Evolutionary conservation across 306 rosid genomes (phyloP), one percentile per base, ranked within the genome.

Genomic region (Lathyrus aphaca): DNA sequence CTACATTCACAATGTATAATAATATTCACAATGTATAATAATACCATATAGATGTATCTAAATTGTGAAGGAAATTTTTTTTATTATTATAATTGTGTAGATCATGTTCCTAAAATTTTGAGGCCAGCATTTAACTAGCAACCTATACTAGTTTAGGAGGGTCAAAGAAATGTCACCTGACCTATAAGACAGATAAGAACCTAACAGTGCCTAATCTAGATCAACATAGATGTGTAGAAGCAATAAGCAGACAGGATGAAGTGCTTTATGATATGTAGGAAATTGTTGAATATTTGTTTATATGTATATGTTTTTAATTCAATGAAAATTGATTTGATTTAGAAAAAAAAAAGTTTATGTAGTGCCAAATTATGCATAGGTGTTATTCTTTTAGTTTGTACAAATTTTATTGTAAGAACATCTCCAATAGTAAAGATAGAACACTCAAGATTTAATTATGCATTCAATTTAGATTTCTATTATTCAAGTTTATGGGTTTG

Each of bases 241-340:
- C 56, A 75, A 64, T 49, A 65, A 40, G 60, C 27, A 78, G 67
- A 68, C 71, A 40, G 67, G 44, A 74, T 43, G 42, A 8, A 43
- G 66, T 77, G 73, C 75, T 72, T 75, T 79, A 57, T 62, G 64
- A 53, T 75, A 77, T 63, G 45, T 66, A 57, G 77, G 56, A 29
- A 79, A 73, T 60, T 62, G 29, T 54, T 50, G 15, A 21, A 38
- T 38, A 16, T 73, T 68, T 76, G 77, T 72, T 68, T 81, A 21
- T 48, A 4, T 57, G 46, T 77, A 64, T 74, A 9, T 44, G 50
- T 62, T 70, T 77, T 49, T 66, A 51, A 54, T 46, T 73, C 75
- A 56, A 49, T 68, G 55, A 69, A 69, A 19, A 27, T 15, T 48
- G 39, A 69, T 78, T 68, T 71, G 68, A 40, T 50, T 1, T 13